phyloP scores from a whole-genome alignment of 1,284 basidiomycete genomes.

The Boletus subluridellus region DNA sequence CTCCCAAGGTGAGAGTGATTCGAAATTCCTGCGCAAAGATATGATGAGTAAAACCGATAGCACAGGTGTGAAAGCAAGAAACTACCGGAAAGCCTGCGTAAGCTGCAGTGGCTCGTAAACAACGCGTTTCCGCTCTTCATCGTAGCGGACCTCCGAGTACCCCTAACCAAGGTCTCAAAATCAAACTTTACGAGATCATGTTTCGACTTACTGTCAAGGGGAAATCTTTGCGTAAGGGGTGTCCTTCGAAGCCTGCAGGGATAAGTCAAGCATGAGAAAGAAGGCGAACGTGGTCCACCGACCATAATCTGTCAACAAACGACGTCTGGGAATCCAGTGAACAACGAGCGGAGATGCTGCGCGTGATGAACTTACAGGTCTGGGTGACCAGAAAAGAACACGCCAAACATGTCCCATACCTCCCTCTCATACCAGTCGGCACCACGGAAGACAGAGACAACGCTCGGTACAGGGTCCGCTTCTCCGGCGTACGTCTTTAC shows the following conservation, averaged over 20 bases:
- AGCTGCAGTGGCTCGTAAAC: slow-evolving; percentile 98
- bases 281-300: slow-evolving; percentile 21
- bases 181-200: neutral
- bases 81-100: slow-evolving; percentile 94
- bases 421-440: slow-evolving; percentile 99
- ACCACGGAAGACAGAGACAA: slow-evolving; percentile 76
- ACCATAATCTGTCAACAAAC: slow-evolving; percentile 98
- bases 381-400: slow-evolving; percentile 95
- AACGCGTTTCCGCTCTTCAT: slow-evolving; percentile 98
- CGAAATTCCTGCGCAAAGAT: slow-evolving; percentile 73
- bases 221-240: slow-evolving; percentile 97
- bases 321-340: slow-evolving; percentile 55
- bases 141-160: slow-evolving; percentile 96
- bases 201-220: slow-evolving; percentile 76
- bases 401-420: slow-evolving; percentile 96
- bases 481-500: slow-evolving; percentile 99
- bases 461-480: slow-evolving; percentile 90
- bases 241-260: slow-evolving; percentile 88
- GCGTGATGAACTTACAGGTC: slow-evolving; percentile 68
- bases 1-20: slow-evolving; percentile 94
- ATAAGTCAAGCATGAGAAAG: slow-evolving; percentile 11
- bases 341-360: slow-evolving; percentile 1
- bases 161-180: slow-evolving; percentile 49
- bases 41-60: slow-evolving; percentile 1
- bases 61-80: neutral